Evolutionary conservation across 2,329 filamentous ascomycete species (phyloP).

Genomic region (Pestalotiopsis sp.): DNA sequence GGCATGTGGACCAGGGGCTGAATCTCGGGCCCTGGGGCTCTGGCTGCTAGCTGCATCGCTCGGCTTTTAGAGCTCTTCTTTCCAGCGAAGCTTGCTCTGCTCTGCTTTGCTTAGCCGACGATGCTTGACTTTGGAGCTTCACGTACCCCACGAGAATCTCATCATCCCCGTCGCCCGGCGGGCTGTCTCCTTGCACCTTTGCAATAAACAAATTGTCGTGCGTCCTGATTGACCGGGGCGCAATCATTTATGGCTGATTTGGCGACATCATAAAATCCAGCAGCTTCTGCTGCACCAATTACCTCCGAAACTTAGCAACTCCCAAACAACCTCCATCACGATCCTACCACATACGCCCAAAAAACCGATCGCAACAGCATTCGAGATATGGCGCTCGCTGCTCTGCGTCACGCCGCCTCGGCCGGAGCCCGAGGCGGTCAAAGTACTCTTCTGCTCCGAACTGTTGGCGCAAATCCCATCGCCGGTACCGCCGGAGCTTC

Average conservation of each 20-base stretch:
- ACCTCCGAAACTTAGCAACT: slow-evolving; percentile 10
- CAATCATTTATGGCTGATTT: slow-evolving; percentile 28
- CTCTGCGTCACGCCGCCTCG: slow-evolving; percentile 15
- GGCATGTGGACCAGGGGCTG: slow-evolving; percentile 7
- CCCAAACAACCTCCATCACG: slow-evolving; percentile 17
- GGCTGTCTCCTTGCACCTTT: background rate
- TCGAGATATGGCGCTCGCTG: slow-evolving; percentile 24
- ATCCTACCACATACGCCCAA: slow-evolving; percentile 3
- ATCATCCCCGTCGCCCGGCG: background rate
- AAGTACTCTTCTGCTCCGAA: background rate
- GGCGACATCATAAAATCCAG: slow-evolving; percentile 25
- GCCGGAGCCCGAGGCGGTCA: slow-evolving; percentile 3
- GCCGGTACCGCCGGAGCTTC: background rate
- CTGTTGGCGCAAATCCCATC: background rate
- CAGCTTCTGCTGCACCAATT: slow-evolving; percentile 29
- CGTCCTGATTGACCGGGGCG: slow-evolving; percentile 13
- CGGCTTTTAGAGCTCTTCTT: slow-evolving; percentile 7
- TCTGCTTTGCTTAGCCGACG: background rate
- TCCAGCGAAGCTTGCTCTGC: background rate
- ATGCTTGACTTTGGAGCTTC: slow-evolving; percentile 1
- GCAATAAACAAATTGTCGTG: background rate
- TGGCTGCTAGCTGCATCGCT: slow-evolving; percentile 5
- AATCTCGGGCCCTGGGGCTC: slow-evolving; percentile 2
- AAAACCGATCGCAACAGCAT: slow-evolving; percentile 9
- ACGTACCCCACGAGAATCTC: background rate